Conservation (phyloP, 2,329 filamentous ascomycete genomes). For the Penicillium olsonii region DNA sequence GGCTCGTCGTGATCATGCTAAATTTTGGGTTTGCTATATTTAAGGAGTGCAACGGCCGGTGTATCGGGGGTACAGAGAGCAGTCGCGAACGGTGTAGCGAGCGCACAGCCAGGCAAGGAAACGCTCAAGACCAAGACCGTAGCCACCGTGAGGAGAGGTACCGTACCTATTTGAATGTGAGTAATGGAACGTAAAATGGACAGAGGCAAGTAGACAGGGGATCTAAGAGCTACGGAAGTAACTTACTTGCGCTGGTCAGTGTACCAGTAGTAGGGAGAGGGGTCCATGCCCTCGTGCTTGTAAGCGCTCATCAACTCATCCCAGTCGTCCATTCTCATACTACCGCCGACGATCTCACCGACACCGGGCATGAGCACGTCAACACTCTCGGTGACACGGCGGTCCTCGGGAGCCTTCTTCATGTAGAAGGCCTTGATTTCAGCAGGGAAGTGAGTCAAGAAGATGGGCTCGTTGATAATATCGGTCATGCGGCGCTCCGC, state of each 20-base stretch:
- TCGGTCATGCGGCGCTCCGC: slow-evolving; percentile 97
- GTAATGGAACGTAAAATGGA: neutral
- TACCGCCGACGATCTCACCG: slow-evolving; percentile 93
- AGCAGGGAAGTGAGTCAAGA: slow-evolving; percentile 94
- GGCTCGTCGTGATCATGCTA: slow-evolving; percentile 12
- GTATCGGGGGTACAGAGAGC: slow-evolving; percentile 54
- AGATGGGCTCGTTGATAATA: slow-evolving; percentile 90
- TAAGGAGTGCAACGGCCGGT: slow-evolving; percentile 53
- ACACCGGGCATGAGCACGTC: slow-evolving; percentile 89
- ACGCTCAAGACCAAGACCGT: slow-evolving; percentile 88
- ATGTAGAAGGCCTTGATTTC: slow-evolving; percentile 99
- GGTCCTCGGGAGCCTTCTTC: slow-evolving; percentile 79
- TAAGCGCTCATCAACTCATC: slow-evolving; percentile 89
- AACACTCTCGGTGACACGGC: slow-evolving; percentile 86
- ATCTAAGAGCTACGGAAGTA: neutral
- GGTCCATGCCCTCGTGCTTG: slow-evolving; percentile 80
- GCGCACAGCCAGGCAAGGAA: slow-evolving; percentile 69
- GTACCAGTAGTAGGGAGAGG: slow-evolving; percentile 95
- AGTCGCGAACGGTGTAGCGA: slow-evolving; percentile 65
- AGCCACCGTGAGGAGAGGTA: slow-evolving; percentile 87
- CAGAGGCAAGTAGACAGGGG: neutral
- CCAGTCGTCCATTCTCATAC: slow-evolving; percentile 92
- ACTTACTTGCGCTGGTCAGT: slow-evolving; percentile 92
- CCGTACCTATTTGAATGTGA: slow-evolving; percentile 66
- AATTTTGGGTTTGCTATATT: slow-evolving; percentile 10